Conservation (phyloP, 2,329 filamentous ascomycete genomes). For the Epichloe sp. region DNA sequence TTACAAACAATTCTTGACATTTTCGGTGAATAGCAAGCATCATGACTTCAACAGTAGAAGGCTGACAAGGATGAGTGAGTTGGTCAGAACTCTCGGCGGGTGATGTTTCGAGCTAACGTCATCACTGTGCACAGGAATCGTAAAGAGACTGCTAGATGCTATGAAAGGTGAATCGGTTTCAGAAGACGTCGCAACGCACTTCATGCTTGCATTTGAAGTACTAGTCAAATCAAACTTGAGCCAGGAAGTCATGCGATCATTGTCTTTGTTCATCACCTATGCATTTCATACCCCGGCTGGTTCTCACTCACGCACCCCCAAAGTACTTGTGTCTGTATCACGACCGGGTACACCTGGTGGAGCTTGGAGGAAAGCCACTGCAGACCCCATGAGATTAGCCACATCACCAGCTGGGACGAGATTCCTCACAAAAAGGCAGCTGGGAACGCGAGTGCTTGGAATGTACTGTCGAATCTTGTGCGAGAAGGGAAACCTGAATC, state of each 20-base stretch:
- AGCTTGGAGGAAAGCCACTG: conserved; percentile 22
- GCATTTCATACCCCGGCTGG: conserved; percentile 53
- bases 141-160: conserved; percentile 80
- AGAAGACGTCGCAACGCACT: conserved; percentile 58
- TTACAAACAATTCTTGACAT: conserved; percentile 81
- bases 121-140: conserved; percentile 49
- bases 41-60: conserved; percentile 85
- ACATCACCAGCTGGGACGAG: conserved; percentile 19
- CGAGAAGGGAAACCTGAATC: conserved; percentile 50
- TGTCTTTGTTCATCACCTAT: conserved; percentile 89
- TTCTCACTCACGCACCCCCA: conserved; percentile 39
- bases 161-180: conserved; percentile 74
- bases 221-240: conserved; percentile 72
- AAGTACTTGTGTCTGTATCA: conserved; percentile 24
- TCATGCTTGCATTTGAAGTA: conserved; percentile 65
- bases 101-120: conserved; percentile 7
- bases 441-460: conserved; percentile 62
- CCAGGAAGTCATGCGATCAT: conserved; percentile 69
- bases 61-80: conserved; percentile 77
- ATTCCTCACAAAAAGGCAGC: conserved; percentile 49
- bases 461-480: conserved; percentile 72
- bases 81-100: conserved; percentile 3
- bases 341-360: conserved; percentile 28
- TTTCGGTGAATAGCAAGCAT: conserved; percentile 81
- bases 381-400: conserved; percentile 19